Base-by-base conservation (phyloP, 2,329 filamentous ascomycete genomes). In the Tolypocladium capitatum region DNA sequence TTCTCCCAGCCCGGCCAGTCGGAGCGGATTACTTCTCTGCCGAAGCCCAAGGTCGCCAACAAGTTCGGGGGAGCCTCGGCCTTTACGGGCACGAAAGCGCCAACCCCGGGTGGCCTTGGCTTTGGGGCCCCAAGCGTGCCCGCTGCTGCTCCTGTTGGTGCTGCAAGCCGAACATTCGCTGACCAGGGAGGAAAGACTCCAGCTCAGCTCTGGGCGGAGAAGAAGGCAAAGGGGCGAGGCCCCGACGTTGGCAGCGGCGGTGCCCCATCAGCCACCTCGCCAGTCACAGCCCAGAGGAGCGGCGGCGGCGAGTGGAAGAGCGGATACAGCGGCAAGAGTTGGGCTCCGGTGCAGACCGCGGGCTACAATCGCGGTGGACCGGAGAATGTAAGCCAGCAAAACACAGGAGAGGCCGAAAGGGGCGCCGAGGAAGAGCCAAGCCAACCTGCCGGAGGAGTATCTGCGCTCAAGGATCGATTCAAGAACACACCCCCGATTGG, bases 161-260 rank as follows among this genome's bases (percentile, higher is more conserved):
- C 80, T 54, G 89, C 90, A 34, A 94, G 88, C 68, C 83, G 88
- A 59, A 95, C 89, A 1, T 98, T 97, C 70, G 92, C 92, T 16
- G 90, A 96, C 55, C 74, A 94, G 64, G 90, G 86, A 53, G 92
- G 92, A 52, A 98, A 97, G 73, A 97, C 92, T 5, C 92, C 92
- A 7, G 90, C 92, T 30, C 92, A 98, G 65, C 70, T 95, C 33
- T 98, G 92, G 92, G 91, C 91, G 0, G 92, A 98, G 72, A 94
- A 90, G 72, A 97, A 97, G 72, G 91, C 86, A 34, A 83, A 81
- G 51, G 81, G 92, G 63, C 76, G 83, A 46, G 82, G 77, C 42
- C 70, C 70, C 36, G 55, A 56, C 49, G 54, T 56, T 49, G 47
- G 69, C 63, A 64, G 72, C 45, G 63, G 71, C 20, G 61, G 75